Percentiles rank a stretch among this genome's conserved stretches.
phyloP scores from a whole-genome alignment of 176 grass and related monocot species.

The Secale cereale region DNA sequence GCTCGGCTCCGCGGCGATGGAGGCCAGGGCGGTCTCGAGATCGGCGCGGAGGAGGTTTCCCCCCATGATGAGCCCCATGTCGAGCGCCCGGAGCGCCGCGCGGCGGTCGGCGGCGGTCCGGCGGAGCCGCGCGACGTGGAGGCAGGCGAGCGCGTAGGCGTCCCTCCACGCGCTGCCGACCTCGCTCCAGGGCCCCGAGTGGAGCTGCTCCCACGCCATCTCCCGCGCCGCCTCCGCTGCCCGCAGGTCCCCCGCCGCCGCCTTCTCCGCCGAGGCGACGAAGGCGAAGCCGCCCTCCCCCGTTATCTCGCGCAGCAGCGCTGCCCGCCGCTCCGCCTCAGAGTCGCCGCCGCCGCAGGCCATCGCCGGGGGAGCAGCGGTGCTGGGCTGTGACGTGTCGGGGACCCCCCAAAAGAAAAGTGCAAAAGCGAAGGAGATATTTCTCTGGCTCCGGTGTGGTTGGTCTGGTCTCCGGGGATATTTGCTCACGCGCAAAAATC shows the following conservation, averaged over 20 bases:
- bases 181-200: conserved; percentile 80
- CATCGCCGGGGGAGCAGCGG: neutral
- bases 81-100: conserved; percentile 68
- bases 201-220: conserved; percentile 98
- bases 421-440: conserved; percentile 36
- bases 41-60: conserved; percentile 63
- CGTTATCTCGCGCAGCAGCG: conserved; percentile 60
- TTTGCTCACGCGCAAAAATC: no score
- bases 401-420: conserved; percentile 2
- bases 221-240: conserved; percentile 85
- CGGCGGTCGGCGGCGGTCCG: conserved; percentile 14
- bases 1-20: conserved; percentile 27
- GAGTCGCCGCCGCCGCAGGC: conserved; percentile 21
- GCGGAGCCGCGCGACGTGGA: conserved; percentile 73
- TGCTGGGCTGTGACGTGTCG: neutral
- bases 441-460: conserved; percentile 28
- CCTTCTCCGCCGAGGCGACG: conserved; percentile 74
- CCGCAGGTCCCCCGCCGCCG: conserved; percentile 62
- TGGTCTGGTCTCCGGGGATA: neutral
- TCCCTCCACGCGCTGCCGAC: conserved; percentile 70
- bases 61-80: conserved; percentile 95
- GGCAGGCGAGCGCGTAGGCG: conserved; percentile 89
- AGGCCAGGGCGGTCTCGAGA: conserved; percentile 46
- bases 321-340: conserved; percentile 30
- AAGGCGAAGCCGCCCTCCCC: conserved; percentile 79